phyloP scores from a whole-genome alignment of 257 asterid genomes.

The Pogostemon cablin region DNA sequence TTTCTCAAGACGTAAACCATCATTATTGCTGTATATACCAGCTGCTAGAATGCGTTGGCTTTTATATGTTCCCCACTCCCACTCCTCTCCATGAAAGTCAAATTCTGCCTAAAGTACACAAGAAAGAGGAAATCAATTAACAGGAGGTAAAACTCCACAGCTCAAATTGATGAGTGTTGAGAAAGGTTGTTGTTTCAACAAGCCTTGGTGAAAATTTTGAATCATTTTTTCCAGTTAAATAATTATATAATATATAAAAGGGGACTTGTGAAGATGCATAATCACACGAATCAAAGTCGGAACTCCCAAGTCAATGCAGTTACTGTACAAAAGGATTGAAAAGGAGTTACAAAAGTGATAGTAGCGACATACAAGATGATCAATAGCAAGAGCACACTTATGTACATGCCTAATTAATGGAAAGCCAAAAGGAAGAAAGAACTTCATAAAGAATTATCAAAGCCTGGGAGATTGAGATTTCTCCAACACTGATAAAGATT shows the following conservation, averaged over 20 bases:
- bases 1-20: constrained; percentile 96
- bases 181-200: not conserved
- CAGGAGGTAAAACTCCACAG: constrained; percentile 25
- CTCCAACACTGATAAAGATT: constrained; percentile 28
- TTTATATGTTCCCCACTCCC: constrained; percentile 99
- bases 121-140: constrained; percentile 26
- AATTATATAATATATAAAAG: constrained; percentile 5
- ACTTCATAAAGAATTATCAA: constrained; percentile 29
- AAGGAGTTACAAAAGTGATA: constrained; percentile 13
- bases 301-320: constrained; percentile 9
- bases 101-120: constrained; percentile 74
- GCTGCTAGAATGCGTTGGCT: constrained; percentile 96
- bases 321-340: not conserved
- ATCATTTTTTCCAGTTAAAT: not conserved
- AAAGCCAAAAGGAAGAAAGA: constrained; percentile 14
- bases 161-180: not conserved
- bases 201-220: not conserved
- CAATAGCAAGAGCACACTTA: constrained; percentile 18
- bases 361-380: constrained; percentile 8
- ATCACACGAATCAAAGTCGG: not conserved
- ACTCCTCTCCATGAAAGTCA: constrained; percentile 97
- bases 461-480: constrained; percentile 22
- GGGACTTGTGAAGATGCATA: constrained; percentile 1
- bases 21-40: constrained; percentile 92
- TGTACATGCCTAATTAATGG: constrained; percentile 3